A percentile compares a stretch with the other conserved stretches of the same genome.
phyloP scores from a whole-genome alignment of 306 rosid genomes.

The Corylus americana region DNA sequence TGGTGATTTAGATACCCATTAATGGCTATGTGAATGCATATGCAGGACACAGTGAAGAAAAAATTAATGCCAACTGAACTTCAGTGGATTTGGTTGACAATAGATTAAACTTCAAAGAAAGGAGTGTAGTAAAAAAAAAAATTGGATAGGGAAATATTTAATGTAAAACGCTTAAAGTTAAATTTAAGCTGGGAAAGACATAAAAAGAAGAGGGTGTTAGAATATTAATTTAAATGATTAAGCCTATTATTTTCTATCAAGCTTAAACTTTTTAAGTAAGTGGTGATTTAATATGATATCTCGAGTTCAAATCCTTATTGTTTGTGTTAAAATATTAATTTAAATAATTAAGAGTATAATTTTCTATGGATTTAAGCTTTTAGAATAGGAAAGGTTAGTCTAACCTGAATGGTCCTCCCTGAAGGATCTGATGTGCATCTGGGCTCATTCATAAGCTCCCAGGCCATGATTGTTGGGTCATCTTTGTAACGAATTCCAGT shows the following conservation, averaged over 20 bases:
- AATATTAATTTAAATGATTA: too few species aligned
- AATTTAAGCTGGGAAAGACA: constrained; percentile 13
- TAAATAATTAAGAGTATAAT: too few species aligned
- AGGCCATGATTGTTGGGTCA: constrained; percentile 93
- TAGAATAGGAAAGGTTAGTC: neutral
- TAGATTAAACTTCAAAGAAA: neutral
- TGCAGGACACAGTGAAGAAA: neutral
- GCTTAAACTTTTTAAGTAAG: too few species aligned
- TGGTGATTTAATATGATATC: too few species aligned
- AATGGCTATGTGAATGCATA: neutral
- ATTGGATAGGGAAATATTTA: neutral
- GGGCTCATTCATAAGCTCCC: constrained; percentile 97
- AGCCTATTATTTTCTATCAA: too few species aligned
- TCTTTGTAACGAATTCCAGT: constrained; percentile 74
- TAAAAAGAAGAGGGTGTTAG: neutral
- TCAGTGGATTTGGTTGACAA: neutral
- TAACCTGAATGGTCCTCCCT: constrained; percentile 87
- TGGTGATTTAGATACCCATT: neutral
- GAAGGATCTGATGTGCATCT: constrained; percentile 92
- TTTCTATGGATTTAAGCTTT: too few species aligned
- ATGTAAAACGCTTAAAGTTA: neutral
- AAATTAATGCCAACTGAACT: neutral
- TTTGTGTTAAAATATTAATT: too few species aligned
- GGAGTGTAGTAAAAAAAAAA: neutral
- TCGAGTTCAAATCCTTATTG: too few species aligned